phyloP scores from a whole-genome alignment of 176 grass and related monocot genomes.

The Rhipidocladum racemiflorum region DNA sequence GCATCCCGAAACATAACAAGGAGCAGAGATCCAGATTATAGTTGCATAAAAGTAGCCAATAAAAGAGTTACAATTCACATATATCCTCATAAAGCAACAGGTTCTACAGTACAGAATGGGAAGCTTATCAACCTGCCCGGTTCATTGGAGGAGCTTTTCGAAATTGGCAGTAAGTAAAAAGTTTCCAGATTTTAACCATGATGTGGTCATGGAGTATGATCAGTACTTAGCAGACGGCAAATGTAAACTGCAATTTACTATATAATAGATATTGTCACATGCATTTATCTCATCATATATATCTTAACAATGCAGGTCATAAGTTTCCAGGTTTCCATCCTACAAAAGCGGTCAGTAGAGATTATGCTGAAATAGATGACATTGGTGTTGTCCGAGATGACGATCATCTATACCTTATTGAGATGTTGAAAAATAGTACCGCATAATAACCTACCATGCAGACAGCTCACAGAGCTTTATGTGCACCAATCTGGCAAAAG shows the following conservation, averaged over 20 bases:
- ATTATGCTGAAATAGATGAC: constrained; percentile 90
- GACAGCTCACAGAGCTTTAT: neutral
- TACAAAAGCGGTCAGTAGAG: constrained; percentile 64
- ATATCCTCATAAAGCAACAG: constrained; percentile 22
- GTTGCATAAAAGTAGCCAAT: constrained; percentile 6
- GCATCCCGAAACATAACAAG: constrained; percentile 14
- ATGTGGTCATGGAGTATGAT: neutral
- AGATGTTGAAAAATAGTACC: constrained; percentile 33
- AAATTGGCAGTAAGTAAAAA: constrained; percentile 68
- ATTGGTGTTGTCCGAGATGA: constrained; percentile 76
- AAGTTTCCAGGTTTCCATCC: constrained; percentile 63
- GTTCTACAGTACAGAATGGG: constrained; percentile 44
- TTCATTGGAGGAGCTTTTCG: constrained; percentile 72
- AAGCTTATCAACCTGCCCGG: constrained; percentile 81
- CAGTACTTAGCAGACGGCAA: neutral
- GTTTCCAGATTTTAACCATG: neutral
- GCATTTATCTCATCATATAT: constrained; percentile 17
- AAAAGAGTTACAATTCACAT: constrained; percentile 77
- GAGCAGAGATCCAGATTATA: constrained; percentile 18
- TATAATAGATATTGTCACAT: neutral
- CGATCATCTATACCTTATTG: constrained; percentile 73
- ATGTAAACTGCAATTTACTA: neutral
- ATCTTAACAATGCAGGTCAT: constrained; percentile 52
- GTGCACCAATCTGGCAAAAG: constrained; percentile 14
- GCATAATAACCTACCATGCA: constrained; percentile 28